These are phyloP conservation scores for Candida takata DNA, from an alignment of 805 yeast species.

Conservation along the genomic window DNA sequence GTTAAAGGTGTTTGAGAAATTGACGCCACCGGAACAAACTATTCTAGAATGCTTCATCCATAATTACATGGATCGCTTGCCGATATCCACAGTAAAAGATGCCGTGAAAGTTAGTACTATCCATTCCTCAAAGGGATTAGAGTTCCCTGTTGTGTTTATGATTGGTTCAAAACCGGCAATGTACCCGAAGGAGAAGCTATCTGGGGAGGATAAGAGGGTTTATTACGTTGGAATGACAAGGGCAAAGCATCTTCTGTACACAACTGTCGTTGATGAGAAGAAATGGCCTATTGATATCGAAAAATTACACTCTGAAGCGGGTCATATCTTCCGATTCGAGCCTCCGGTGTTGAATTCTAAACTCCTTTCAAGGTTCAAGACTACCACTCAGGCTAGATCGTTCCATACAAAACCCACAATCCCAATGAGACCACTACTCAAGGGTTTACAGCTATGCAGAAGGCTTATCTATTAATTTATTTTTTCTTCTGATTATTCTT, in stretches of 20 bases:
- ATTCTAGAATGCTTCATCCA: conserved; percentile 28
- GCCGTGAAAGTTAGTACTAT: conserved; percentile 56
- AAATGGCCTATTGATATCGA: neutral
- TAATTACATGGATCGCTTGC: conserved; percentile 24
- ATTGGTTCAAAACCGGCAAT: conserved; percentile 1
- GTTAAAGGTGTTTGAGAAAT: conserved; percentile 24
- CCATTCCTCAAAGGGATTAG: conserved; percentile 70
- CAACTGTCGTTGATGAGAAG: conserved; percentile 8
- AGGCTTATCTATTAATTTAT: neutral
- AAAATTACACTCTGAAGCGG: neutral
- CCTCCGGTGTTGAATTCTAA: conserved; percentile 3
- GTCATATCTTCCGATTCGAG: conserved; percentile 3
- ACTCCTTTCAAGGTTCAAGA: conserved; percentile 2
- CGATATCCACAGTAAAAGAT: conserved; percentile 23
- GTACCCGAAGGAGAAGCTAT: conserved; percentile 1
- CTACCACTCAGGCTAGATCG: neutral
- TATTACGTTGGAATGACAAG: conserved; percentile 65
- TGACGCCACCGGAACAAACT: conserved; percentile 20
- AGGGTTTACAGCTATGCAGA: neutral
- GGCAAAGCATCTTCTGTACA: conserved; percentile 37
- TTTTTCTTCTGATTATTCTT: conserved; percentile 19
- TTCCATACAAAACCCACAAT: neutral
- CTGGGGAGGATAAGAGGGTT: conserved; percentile 31
- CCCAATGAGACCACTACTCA: neutral
- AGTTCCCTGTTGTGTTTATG: conserved; percentile 59